Evolutionary conservation across 139 green algal genomes (phyloP).

Genomic region (Tetradesmus obliquus): DNA sequence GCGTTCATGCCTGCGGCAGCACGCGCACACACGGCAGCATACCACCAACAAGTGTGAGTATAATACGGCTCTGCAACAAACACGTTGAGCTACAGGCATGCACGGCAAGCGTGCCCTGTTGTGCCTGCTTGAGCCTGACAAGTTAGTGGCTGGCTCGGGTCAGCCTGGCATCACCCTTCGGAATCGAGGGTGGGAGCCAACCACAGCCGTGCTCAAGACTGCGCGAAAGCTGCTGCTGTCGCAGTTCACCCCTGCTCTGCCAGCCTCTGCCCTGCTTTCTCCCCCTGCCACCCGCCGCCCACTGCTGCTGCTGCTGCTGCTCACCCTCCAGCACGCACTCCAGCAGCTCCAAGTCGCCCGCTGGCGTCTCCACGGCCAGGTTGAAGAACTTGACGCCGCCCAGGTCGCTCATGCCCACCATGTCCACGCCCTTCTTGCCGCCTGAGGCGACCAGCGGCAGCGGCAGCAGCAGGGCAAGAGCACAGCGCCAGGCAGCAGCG

Average conservation of each 20-base stretch:
- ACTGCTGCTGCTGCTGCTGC: background rate
- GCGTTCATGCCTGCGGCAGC: constrained; percentile 65
- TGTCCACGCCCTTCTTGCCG: constrained; percentile 74
- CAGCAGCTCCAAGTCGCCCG: constrained; percentile 75
- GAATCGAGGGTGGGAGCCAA: too few species aligned
- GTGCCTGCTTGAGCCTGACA: background rate
- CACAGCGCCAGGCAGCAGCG: background rate
- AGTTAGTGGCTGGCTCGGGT: too few species aligned
- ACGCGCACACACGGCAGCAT: background rate
- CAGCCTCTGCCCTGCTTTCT: background rate
- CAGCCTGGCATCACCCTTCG: too few species aligned
- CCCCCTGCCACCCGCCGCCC: background rate
- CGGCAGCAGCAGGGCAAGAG: background rate
- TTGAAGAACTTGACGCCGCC: constrained; percentile 88
- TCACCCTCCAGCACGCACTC: constrained; percentile 73
- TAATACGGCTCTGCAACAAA: too few species aligned
- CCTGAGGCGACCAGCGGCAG: constrained; percentile 28
- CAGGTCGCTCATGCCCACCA: constrained; percentile 71
- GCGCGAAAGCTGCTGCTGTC: background rate
- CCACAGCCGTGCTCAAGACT: background rate
- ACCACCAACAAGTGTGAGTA: background rate
- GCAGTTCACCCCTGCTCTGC: background rate
- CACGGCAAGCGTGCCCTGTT: background rate
- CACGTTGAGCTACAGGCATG: too few species aligned
- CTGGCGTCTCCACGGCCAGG: constrained; percentile 72